phyloP scores from a whole-genome alignment of 306 rosid species.

The Mucuna pruriens region DNA sequence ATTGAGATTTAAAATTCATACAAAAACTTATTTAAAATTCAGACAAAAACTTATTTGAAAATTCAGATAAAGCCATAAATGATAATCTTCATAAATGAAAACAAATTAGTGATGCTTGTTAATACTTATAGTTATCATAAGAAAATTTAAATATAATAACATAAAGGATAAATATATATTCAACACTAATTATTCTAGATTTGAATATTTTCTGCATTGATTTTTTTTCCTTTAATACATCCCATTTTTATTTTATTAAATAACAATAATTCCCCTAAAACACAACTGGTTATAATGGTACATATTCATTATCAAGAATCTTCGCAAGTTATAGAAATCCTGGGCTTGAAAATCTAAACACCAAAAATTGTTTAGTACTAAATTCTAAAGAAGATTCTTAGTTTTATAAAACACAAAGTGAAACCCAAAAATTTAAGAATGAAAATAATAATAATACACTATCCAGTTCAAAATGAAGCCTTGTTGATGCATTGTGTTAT shows the following conservation, averaged over 20 bases:
- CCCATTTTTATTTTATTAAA: background rate
- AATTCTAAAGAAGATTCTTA: background rate
- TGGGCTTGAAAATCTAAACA: constrained; percentile 16
- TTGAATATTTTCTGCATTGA: too few relatives aligned
- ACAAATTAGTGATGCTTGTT: background rate
- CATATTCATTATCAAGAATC: background rate
- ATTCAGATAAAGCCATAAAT: constrained; percentile 20
- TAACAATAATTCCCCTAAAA: background rate
- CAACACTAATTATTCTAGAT: too few relatives aligned
- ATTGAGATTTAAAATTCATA: constrained; percentile 22
- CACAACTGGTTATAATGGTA: background rate
- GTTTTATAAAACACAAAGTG: background rate
- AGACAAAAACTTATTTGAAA: background rate
- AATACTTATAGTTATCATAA: background rate
- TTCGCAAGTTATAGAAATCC: background rate
- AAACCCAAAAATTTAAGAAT: background rate
- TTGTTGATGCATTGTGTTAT: background rate
- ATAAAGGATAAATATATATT: too few relatives aligned
- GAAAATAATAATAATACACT: background rate
- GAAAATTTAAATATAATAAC: background rate
- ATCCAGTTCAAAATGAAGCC: background rate
- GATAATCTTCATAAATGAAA: background rate
- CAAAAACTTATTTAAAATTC: constrained; percentile 24
- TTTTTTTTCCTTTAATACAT: background rate
- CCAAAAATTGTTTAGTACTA: background rate